phyloP scores from a whole-genome alignment of 257 asterid species.

The Schizonepeta tenuifolia region DNA sequence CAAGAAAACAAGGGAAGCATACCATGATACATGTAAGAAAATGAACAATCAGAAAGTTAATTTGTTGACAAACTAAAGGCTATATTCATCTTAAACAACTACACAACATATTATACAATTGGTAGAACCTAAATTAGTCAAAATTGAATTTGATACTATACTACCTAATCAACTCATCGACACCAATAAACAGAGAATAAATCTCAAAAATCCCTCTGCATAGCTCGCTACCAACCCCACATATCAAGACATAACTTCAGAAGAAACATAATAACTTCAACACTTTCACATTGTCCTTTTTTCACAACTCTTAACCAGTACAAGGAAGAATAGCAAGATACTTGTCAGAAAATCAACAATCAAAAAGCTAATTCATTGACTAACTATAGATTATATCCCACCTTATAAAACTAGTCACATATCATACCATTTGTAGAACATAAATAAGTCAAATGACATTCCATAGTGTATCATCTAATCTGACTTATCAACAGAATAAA shows the following conservation, averaged over 20 bases:
- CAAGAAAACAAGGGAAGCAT: background rate
- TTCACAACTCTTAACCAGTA: background rate
- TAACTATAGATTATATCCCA: constrained; percentile 17
- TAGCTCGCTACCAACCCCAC: constrained; percentile 5
- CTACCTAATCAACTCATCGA: background rate
- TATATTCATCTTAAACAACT: background rate
- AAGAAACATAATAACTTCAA: background rate
- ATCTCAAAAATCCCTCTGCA: background rate
- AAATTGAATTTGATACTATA: background rate
- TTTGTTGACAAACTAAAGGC: constrained; percentile 10
- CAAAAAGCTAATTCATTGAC: background rate
- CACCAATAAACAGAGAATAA: background rate
- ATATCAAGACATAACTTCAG: constrained; percentile 1
- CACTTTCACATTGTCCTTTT: background rate
- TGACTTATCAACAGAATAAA: background rate
- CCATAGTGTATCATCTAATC: background rate
- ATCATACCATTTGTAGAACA: constrained; percentile 1
- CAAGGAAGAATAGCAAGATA: background rate
- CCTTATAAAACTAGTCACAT: background rate
- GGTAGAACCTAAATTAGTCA: background rate
- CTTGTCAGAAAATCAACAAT: background rate
- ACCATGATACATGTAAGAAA: background rate
- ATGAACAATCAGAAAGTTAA: background rate
- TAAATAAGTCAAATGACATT: background rate
- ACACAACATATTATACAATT: background rate